These are phyloP conservation scores for Erodium trifolium DNA, from an alignment of 441 rosid genomes.

Conservation along the genomic window DNA sequence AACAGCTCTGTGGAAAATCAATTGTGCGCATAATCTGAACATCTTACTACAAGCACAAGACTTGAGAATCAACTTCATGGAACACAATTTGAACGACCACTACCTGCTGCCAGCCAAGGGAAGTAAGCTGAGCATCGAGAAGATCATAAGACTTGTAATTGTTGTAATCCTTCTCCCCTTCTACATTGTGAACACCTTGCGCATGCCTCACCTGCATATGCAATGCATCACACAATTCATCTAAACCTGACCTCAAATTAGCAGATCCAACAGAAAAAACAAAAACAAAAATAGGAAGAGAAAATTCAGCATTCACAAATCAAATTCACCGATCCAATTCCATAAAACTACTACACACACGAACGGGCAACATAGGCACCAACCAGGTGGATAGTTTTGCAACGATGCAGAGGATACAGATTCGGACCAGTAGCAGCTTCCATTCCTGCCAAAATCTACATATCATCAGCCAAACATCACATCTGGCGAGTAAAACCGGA, in stretches of 20 bases:
- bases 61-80: neutral
- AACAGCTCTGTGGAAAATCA: no score
- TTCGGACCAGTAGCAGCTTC: constrained; percentile 9
- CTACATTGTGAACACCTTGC: constrained; percentile 50
- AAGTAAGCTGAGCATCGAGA: constrained; percentile 25
- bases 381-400: constrained; percentile 24
- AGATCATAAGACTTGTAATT: constrained; percentile 27
- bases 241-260: neutral
- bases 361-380: neutral
- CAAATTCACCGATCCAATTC: neutral
- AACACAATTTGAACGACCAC: neutral
- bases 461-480: no score
- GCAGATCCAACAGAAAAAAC: neutral
- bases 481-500: neutral
- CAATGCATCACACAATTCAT: neutral
- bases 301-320: no score
- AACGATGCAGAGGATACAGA: constrained; percentile 18
- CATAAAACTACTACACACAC: neutral
- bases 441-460: constrained; percentile 7
- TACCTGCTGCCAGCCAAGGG: constrained; percentile 51
- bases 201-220: constrained; percentile 47
- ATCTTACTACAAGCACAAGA: neutral
- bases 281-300: no score
- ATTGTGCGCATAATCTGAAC: no score
- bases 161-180: constrained; percentile 31